Evolutionary conservation across 805 yeast species (phyloP).

Genomic region (Yueomyces sp.): DNA sequence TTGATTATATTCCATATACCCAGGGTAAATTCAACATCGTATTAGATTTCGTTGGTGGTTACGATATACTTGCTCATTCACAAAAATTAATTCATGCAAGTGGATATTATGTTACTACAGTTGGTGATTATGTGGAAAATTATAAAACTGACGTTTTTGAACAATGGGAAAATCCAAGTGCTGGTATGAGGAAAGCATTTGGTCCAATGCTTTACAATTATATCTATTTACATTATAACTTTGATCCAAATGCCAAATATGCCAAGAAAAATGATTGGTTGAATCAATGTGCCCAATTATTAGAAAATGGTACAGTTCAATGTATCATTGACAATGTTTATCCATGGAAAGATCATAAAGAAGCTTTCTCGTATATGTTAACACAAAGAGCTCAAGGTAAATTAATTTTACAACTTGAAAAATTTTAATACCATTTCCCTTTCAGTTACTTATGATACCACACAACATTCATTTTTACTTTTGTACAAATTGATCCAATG

Average conservation of each 20-base stretch:
- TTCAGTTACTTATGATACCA: too few relatives aligned
- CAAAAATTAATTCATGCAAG: constrained; percentile 32
- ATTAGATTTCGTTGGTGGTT: constrained; percentile 63
- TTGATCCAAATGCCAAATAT: constrained; percentile 19
- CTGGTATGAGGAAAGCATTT: constrained; percentile 24
- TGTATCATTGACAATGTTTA: constrained; percentile 43
- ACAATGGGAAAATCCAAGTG: constrained; percentile 25
- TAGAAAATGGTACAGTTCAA: constrained; percentile 33
- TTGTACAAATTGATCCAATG: too few relatives aligned
- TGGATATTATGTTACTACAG: constrained; percentile 43
- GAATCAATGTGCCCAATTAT: constrained; percentile 29
- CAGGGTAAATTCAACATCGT: constrained; percentile 46
- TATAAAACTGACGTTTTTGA: constrained; percentile 26
- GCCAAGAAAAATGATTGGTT: constrained; percentile 28
- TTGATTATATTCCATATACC: constrained; percentile 6
- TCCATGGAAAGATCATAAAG: constrained; percentile 38
- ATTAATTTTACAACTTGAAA: constrained; percentile 38
- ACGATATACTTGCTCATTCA: constrained; percentile 34
- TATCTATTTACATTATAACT: constrained; percentile 25
- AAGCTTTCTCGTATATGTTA: constrained; percentile 41
- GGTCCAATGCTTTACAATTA: constrained; percentile 26
- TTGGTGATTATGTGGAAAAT: constrained; percentile 43
- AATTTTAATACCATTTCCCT: constrained; percentile 16
- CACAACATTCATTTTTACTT: too few relatives aligned
- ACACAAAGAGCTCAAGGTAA: constrained; percentile 54